phyloP scores from a whole-genome alignment of 495 filamentous ascomycete species.

The Aspergillus egyptiacus region DNA sequence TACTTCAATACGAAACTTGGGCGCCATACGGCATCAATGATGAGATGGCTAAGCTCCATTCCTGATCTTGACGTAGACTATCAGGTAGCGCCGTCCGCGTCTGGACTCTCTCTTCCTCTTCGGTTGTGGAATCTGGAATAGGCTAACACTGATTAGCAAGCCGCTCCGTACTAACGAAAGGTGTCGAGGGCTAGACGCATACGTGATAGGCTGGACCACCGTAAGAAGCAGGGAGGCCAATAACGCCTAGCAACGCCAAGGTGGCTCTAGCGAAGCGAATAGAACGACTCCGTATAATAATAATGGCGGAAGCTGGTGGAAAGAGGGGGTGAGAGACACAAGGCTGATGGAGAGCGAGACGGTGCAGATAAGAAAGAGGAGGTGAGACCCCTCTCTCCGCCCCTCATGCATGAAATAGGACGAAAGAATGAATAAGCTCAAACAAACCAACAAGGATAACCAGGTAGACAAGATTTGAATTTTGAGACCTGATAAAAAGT shows the following conservation, averaged over 20 bases:
- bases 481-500: neutral
- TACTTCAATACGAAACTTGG: slow-evolving; percentile 8
- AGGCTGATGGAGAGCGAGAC: too few species aligned
- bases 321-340: neutral
- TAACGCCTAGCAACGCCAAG: neutral
- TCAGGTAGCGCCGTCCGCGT: neutral
- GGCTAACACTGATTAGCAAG: neutral
- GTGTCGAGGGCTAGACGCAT: neutral
- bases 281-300: neutral
- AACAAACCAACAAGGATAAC: neutral
- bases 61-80: neutral
- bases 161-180: too few species aligned
- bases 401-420: slow-evolving; percentile 7
- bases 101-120: neutral
- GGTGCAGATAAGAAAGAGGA: too few species aligned
- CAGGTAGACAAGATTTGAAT: neutral
- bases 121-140: neutral
- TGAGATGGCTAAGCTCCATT: slow-evolving; percentile 9
- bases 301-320: neutral
- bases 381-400: neutral
- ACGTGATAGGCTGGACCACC: neutral
- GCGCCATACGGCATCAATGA: slow-evolving; percentile 7
- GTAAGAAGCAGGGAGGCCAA: slow-evolving; percentile 3
- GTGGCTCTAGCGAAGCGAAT: neutral
- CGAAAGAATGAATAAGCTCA: neutral